A percentile compares a stretch with the other conserved stretches of the same genome.
phyloP scores from a whole-genome alignment of 2,329 filamentous ascomycete species.

The Shiraia sp. region DNA sequence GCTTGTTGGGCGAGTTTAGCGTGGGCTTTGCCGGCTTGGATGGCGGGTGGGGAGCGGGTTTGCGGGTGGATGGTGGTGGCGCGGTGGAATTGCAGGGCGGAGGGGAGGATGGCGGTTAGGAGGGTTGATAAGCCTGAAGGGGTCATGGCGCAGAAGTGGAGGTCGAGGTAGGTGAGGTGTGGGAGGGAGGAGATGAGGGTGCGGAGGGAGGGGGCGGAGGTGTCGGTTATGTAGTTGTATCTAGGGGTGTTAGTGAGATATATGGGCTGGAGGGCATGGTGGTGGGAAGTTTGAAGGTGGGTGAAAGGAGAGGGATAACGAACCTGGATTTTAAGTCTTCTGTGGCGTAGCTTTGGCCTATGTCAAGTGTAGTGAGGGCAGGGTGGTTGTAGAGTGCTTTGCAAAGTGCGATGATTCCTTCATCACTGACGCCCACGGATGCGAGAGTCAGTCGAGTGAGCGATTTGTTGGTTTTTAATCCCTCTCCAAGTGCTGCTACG shows the following conservation, averaged over 20 bases:
- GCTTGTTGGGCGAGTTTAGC: conserved; percentile 14
- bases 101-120: conserved; percentile 34
- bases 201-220: conserved; percentile 38
- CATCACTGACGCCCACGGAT: conserved; percentile 51
- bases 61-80: conserved; percentile 45
- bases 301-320: no score
- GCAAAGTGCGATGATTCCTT: conserved; percentile 46
- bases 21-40: conserved; percentile 25
- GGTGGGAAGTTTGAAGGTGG: no score
- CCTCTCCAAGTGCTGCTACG: conserved; percentile 23
- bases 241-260: no score
- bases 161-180: conserved; percentile 49
- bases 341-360: conserved; percentile 55
- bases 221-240: conserved; percentile 55
- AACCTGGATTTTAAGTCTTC: conserved; percentile 40
- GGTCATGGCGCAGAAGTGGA: conserved; percentile 41
- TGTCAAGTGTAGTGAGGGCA: conserved; percentile 46
- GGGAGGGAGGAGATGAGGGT: conserved; percentile 39
- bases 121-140: conserved; percentile 29
- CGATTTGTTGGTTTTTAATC: conserved; percentile 23
- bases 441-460: conserved; percentile 43
- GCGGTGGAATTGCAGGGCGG: conserved; percentile 45
- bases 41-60: conserved; percentile 4
- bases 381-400: conserved; percentile 42
- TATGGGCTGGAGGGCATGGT: no score